Evolutionary conservation across 768 basidiomycete genomes (phyloP).

Genomic region (Dictyophora rubrovolvata): DNA sequence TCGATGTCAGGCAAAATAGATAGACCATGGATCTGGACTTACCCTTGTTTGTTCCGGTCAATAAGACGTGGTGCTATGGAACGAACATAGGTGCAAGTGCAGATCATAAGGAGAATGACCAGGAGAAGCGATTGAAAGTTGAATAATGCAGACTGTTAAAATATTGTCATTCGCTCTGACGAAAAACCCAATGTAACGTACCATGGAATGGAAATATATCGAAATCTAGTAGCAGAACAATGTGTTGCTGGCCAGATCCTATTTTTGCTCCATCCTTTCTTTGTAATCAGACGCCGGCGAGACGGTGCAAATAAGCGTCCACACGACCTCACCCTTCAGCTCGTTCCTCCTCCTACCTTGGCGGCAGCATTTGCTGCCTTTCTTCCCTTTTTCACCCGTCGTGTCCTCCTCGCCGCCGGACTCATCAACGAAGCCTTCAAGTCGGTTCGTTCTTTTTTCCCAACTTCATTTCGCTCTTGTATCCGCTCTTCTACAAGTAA

Average conservation of each 20-base stretch:
- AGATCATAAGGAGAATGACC: slow-evolving; percentile 87
- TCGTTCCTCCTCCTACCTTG: not conserved
- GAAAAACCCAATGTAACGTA: not conserved
- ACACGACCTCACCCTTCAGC: not conserved
- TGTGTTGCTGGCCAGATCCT: not conserved
- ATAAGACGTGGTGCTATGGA: slow-evolving; percentile 82
- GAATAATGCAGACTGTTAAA: slow-evolving; percentile 88
- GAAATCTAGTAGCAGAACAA: not conserved
- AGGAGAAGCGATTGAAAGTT: slow-evolving; percentile 94
- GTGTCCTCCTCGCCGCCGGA: slow-evolving; percentile 14
- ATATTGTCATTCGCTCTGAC: not conserved
- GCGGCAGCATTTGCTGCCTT: not conserved
- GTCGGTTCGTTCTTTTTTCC: slow-evolving; percentile 37
- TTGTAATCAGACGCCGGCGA: not conserved
- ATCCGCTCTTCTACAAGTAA: slow-evolving; percentile 32
- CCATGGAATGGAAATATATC: not conserved
- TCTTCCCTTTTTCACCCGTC: slow-evolving; percentile 8
- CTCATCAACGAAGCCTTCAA: not conserved
- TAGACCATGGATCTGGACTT: slow-evolving; percentile 1
- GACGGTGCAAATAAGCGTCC: not conserved
- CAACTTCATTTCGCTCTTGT: slow-evolving; percentile 70
- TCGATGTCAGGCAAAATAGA: not conserved
- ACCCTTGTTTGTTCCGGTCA: slow-evolving; percentile 95
- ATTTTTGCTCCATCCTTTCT: not conserved
- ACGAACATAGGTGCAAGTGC: slow-evolving; percentile 94